These are phyloP conservation scores for Pythium vanterpoolii DNA, from an alignment of 352 stramenopile genomes.

Conservation along the genomic window DNA sequence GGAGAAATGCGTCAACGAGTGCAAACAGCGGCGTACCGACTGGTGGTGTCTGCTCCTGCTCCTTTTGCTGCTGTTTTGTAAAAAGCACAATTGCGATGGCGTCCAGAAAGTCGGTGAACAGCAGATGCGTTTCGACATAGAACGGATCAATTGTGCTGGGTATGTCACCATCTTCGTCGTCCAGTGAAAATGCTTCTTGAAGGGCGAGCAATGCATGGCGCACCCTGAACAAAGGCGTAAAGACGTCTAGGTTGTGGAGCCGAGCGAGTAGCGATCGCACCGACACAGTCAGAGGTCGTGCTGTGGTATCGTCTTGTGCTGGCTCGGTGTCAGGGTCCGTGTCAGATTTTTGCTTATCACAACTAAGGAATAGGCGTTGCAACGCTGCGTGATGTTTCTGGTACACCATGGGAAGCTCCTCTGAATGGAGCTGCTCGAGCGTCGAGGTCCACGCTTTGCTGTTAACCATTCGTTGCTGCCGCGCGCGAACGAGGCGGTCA, in stretches of 20 bases:
- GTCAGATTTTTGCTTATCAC: too few relatives aligned
- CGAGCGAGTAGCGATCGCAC: slow-evolving; percentile 19
- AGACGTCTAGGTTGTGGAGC: slow-evolving; percentile 12
- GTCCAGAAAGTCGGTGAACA: slow-evolving; percentile 63
- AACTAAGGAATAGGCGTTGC: slow-evolving; percentile 31
- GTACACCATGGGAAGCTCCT: slow-evolving; percentile 39
- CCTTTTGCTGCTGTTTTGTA: slow-evolving; percentile 33
- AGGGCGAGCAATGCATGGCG: slow-evolving; percentile 22
- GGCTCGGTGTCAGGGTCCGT: background rate
- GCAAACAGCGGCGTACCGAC: slow-evolving; percentile 31
- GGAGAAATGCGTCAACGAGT: slow-evolving; percentile 47
- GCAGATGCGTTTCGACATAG: slow-evolving; percentile 39
- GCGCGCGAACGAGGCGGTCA: slow-evolving; percentile 36
- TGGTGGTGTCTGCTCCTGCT: slow-evolving; percentile 5
- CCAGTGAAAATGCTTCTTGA: slow-evolving; percentile 7
- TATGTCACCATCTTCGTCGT: background rate
- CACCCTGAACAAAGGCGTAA: slow-evolving; percentile 15
- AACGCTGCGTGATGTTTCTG: slow-evolving; percentile 37
- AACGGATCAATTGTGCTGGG: slow-evolving; percentile 36
- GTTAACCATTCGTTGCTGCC: slow-evolving; percentile 17
- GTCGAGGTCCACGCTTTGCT: slow-evolving; percentile 25
- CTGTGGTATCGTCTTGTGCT: background rate
- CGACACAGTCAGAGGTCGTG: background rate
- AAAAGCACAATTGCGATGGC: slow-evolving; percentile 47
- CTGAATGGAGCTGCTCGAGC: slow-evolving; percentile 33